Percentiles rank a stretch among this genome's conserved stretches.
Conservation (phyloP, 495 filamentous ascomycete species). For the Neurospora intermedia region DNA sequence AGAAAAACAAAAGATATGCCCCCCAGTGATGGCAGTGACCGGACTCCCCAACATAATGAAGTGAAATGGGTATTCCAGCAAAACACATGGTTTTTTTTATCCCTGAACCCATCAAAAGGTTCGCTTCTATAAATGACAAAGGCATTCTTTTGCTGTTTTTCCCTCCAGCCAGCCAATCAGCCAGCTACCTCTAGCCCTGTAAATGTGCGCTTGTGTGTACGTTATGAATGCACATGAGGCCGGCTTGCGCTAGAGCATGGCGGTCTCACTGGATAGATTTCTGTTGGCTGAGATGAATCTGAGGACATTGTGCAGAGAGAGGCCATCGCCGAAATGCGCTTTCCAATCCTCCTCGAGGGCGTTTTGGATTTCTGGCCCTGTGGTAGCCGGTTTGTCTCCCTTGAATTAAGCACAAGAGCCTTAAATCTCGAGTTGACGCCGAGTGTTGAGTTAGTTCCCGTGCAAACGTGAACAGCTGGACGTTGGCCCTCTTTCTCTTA, state of each 20-base stretch:
- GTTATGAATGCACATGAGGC: background rate
- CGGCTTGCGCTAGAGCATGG: background rate
- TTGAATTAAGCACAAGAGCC: background rate
- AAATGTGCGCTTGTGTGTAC: background rate
- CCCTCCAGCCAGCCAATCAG: background rate
- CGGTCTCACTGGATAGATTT: background rate
- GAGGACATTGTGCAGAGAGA: background rate
- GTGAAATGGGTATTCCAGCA: background rate
- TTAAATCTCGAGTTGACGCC: too few relatives aligned
- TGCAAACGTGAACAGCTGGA: too few relatives aligned
- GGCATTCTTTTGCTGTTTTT: background rate
- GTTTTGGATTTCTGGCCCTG: too few relatives aligned
- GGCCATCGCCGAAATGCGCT: background rate
- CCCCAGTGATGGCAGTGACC: background rate
- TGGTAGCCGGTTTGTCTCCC: background rate
- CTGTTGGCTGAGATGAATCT: background rate
- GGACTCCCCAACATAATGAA: background rate
- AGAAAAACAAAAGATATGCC: background rate
- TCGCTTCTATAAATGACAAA: background rate
- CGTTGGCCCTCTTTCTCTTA: too few relatives aligned
- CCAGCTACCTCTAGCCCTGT: background rate
- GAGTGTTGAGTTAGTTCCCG: too few relatives aligned
- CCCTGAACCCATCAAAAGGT: background rate
- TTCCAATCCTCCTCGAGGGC: background rate
- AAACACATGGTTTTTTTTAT: background rate